A percentile compares a stretch with the other conserved stretches of the same genome.
Conservation (phyloP, 2,329 filamentous ascomycete genomes). For the Colletotrichum sojae region DNA sequence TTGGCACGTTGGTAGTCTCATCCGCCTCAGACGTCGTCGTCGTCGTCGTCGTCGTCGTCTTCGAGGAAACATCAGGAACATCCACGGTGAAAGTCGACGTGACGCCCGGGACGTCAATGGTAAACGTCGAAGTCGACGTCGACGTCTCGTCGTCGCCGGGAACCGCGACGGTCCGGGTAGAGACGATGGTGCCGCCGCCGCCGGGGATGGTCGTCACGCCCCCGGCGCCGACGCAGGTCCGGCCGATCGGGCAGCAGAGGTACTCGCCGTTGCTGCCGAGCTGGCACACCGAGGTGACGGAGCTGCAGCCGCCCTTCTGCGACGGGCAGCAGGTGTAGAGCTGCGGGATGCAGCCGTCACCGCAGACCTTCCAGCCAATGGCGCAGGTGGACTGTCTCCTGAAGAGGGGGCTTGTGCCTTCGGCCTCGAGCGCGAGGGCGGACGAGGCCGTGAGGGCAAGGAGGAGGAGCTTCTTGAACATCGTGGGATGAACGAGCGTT, state of each 20-base stretch:
- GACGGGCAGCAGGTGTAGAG: constrained; percentile 50
- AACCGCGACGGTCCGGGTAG: not conserved
- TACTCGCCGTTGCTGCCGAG: constrained; percentile 46
- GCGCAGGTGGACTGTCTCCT: constrained; percentile 46
- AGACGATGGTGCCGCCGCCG: constrained; percentile 8
- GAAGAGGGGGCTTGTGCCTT: constrained; percentile 35
- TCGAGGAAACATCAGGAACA: not conserved
- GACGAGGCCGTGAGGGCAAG: constrained; percentile 42
- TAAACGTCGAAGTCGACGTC: constrained; percentile 3
- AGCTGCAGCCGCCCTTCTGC: constrained; percentile 45
- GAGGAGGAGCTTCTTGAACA: constrained; percentile 46
- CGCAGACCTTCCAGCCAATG: constrained; percentile 46
- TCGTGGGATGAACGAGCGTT: constrained; percentile 35
- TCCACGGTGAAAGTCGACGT: constrained; percentile 12
- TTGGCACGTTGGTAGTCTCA: not conserved
- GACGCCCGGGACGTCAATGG: too few relatives aligned
- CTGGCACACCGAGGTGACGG: constrained; percentile 44
- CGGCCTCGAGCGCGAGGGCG: constrained; percentile 38
- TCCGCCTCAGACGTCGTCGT: not conserved
- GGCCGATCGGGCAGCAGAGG: constrained; percentile 49
- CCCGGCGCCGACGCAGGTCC: constrained; percentile 46
- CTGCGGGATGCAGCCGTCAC: constrained; percentile 47
- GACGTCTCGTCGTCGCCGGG: not conserved
- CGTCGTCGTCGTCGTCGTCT: not conserved
- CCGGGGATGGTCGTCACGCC: constrained; percentile 39